Evolutionary conservation across 495 filamentous ascomycete species (phyloP).

Genomic region (Cercophora newfieldiana): DNA sequence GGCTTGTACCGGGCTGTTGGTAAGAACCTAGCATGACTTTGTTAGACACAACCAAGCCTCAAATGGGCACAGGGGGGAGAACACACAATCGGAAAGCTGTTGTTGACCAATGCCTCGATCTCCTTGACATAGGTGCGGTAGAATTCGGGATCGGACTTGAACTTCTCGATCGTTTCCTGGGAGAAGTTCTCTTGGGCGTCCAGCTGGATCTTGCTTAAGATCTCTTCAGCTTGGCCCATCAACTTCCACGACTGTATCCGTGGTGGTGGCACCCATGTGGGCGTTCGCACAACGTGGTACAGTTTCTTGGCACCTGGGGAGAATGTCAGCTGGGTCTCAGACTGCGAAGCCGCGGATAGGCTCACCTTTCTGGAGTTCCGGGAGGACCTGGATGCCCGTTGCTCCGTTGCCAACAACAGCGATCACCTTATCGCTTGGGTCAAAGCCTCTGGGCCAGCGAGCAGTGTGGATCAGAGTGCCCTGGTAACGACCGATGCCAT

Average conservation of each 20-base stretch:
- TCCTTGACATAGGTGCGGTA: slow-evolving; percentile 40
- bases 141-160: slow-evolving; percentile 42
- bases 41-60: neutral
- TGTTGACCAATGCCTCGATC: slow-evolving; percentile 47
- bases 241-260: slow-evolving; percentile 45
- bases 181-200: slow-evolving; percentile 44
- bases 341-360: slow-evolving; percentile 34
- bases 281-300: slow-evolving; percentile 55
- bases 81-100: slow-evolving; percentile 47
- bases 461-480: slow-evolving; percentile 60
- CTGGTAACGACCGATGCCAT: slow-evolving; percentile 47
- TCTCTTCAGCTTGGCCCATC: slow-evolving; percentile 38
- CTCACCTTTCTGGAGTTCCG: slow-evolving; percentile 57
- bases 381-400: slow-evolving; percentile 62
- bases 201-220: slow-evolving; percentile 28
- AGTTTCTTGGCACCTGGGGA: slow-evolving; percentile 44
- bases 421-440: slow-evolving; percentile 57
- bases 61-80: neutral
- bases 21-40: slow-evolving; percentile 29
- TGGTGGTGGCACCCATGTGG: slow-evolving; percentile 67
- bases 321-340: slow-evolving; percentile 32
- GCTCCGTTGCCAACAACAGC: slow-evolving; percentile 61
- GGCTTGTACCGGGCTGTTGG: slow-evolving; percentile 39
- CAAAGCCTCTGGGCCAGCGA: slow-evolving; percentile 56
- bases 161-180: slow-evolving; percentile 46